Evolutionary conservation across 345 rosid genomes (phyloP).

Genomic region (Turnera subulata): DNA sequence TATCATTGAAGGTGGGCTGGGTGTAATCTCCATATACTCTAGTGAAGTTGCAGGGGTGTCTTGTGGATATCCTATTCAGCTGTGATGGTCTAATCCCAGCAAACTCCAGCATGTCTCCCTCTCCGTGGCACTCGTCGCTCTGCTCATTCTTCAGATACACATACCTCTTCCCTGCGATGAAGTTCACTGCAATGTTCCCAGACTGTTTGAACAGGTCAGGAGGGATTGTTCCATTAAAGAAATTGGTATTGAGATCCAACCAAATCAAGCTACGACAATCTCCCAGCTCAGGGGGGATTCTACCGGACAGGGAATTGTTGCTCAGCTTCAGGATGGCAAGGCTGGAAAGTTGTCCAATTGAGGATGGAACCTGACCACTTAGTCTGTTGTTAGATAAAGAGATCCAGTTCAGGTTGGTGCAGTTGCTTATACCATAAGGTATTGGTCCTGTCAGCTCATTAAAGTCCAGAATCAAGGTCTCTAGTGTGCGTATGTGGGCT

Average conservation of each 20-base stretch:
- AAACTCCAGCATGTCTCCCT: slow-evolving; percentile 87
- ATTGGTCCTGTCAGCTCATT: slow-evolving; percentile 69
- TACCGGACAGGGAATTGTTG: slow-evolving; percentile 74
- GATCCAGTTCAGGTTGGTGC: slow-evolving; percentile 77
- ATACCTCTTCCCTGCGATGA: slow-evolving; percentile 71
- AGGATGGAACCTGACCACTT: slow-evolving; percentile 71
- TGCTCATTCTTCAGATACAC: slow-evolving; percentile 78
- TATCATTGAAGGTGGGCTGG: slow-evolving; percentile 73
- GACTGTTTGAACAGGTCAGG: slow-evolving; percentile 78
- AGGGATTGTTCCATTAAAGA: slow-evolving; percentile 68
- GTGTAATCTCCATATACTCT: slow-evolving; percentile 67
- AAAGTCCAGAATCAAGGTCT: slow-evolving; percentile 86
- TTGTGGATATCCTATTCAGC: slow-evolving; percentile 52
- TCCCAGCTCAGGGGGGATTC: slow-evolving; percentile 87
- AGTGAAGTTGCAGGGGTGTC: slow-evolving; percentile 82
- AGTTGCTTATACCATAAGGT: slow-evolving; percentile 72
- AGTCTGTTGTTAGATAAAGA: slow-evolving; percentile 78
- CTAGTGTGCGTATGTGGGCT: slow-evolving; percentile 43
- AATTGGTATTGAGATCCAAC: slow-evolving; percentile 86
- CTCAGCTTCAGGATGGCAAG: slow-evolving; percentile 91
- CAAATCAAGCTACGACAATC: slow-evolving; percentile 85
- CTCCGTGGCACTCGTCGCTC: slow-evolving; percentile 78
- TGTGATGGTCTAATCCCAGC: slow-evolving; percentile 67
- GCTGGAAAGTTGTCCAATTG: slow-evolving; percentile 64
- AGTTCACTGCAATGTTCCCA: slow-evolving; percentile 71